Base-by-base conservation (phyloP, 345 rosid species). In the Syzygium aqueum region DNA sequence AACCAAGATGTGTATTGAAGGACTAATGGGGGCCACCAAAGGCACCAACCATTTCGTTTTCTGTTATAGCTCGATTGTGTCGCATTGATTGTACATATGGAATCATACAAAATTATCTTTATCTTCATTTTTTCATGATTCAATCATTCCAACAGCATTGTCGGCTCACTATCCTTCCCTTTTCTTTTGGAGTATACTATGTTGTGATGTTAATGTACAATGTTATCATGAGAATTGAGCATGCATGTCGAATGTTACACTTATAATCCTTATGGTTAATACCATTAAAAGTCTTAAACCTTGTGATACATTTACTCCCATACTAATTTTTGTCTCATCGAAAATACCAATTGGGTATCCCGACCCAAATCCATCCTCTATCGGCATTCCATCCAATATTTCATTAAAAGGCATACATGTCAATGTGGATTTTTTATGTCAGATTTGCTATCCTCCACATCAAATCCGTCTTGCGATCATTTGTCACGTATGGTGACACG, bases 401-500 rank as follows among this genome's bases (percentile, higher is more conserved):
- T 73, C 0, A 1, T 67, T 8, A 33, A 33, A 67, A 16, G 0
- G 25, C 23, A 7, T 17, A 17, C 0, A 0, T 17, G 43, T 33
- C 13, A 19, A 17, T 3, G 1, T 73, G 46, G 13, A 3, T 4
- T 9, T 73, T 65, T 8, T 23, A 30, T 0, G 7, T 11, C 4
- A 7, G 16, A n/a, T n/a, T 0, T 0, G 19, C 28, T 8, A n/a
- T 61, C 6, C 73, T 27, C 8, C 80, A 33, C 3, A 1, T 67
- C 46, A 4, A 10, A 33, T 67, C 13, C 11, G 2, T 33, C 19
- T 33, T 67, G 10, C 3, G 8, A 0, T 67, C 7, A 0, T 33
- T 0, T 33, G 1, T 30, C 77, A 65, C 2, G 3, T 65, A 5
- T 30, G 12, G 7, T 65, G 10, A 65, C 23, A 7, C 3, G 4